Conservation (phyloP, 345 rosid genomes). For the Alliaria petiolata region DNA sequence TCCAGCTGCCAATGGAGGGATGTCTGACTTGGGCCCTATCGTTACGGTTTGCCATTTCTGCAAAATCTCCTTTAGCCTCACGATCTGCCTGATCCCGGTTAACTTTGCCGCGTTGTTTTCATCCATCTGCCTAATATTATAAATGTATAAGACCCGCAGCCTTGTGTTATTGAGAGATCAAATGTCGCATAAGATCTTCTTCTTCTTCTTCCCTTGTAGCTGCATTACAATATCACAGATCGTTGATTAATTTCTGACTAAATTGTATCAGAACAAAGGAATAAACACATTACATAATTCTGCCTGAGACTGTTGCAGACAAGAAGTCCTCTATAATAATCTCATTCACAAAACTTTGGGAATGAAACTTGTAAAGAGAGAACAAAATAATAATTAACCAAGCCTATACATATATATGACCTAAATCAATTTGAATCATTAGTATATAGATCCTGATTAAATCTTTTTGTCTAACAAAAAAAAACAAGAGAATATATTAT, state of each 20-base stretch:
- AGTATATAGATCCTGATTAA: not conserved
- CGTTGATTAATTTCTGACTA: not conserved
- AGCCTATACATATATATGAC: not conserved
- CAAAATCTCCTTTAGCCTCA: conserved; percentile 73
- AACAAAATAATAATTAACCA: not conserved
- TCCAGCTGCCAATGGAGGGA: conserved; percentile 21
- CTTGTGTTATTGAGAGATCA: conserved; percentile 18
- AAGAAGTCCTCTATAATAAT: not conserved
- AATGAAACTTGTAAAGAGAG: not conserved
- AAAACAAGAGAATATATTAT: not conserved
- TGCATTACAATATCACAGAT: conserved; percentile 3
- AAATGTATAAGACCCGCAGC: conserved; percentile 21
- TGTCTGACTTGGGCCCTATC: conserved; percentile 39
- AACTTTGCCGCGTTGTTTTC: conserved; percentile 54
- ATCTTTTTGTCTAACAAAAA: not conserved
- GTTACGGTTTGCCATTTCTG: conserved; percentile 92
- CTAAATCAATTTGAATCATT: not conserved
- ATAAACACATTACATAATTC: not conserved
- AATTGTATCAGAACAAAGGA: not conserved
- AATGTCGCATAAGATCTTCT: conserved; percentile 41
- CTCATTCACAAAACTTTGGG: not conserved
- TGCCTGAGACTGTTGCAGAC: not conserved
- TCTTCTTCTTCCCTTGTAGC: conserved; percentile 17
- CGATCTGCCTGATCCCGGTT: conserved; percentile 79
- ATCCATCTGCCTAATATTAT: conserved; percentile 52